A percentile compares a stretch with the other conserved stretches of the same genome.
These are phyloP conservation scores for Potentilla sterilis DNA, from an alignment of 306 rosid species.

Conservation along the genomic window DNA sequence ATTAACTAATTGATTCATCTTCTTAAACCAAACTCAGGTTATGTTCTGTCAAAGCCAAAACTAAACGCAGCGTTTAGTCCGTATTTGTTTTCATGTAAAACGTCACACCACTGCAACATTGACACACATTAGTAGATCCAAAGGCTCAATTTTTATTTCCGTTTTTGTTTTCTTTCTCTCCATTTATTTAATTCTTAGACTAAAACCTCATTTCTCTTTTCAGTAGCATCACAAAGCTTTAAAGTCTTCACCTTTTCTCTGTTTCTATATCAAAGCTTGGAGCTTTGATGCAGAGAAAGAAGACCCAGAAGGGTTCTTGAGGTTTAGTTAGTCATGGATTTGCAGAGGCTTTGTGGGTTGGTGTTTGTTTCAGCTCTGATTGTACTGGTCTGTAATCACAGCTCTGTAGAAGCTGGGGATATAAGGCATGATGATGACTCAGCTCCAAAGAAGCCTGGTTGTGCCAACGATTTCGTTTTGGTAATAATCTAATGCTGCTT, in stretches of 20 bases:
- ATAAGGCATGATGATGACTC: slow-evolving; percentile 69
- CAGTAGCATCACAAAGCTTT: not conserved
- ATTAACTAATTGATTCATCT: not conserved
- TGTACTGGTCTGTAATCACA: slow-evolving; percentile 34
- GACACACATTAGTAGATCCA: slow-evolving; percentile 4
- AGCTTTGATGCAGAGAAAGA: slow-evolving; percentile 42
- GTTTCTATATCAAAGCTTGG: slow-evolving; percentile 11
- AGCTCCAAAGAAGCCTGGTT: slow-evolving; percentile 91
- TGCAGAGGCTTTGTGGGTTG: slow-evolving; percentile 33
- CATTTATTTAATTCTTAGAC: not conserved
- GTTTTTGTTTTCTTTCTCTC: not conserved
- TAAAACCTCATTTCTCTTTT: not conserved
- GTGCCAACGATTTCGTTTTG: slow-evolving; percentile 81
- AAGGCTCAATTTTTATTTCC: not conserved
- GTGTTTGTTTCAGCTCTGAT: slow-evolving; percentile 28
- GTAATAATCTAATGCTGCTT: slow-evolving; percentile 42
- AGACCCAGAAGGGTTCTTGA: slow-evolving; percentile 37
- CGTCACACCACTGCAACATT: not conserved
- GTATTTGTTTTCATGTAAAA: not conserved
- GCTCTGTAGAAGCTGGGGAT: slow-evolving; percentile 64
- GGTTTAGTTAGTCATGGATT: slow-evolving; percentile 52
- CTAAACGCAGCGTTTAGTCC: slow-evolving; percentile 5
- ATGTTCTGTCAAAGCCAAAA: not conserved
- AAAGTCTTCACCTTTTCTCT: not conserved
- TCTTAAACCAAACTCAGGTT: not conserved